Percentiles rank a stretch among this genome's conserved stretches.
These are phyloP conservation scores for Epichloe festucae DNA, from an alignment of 2,329 filamentous ascomycete species.

Conservation along the genomic window DNA sequence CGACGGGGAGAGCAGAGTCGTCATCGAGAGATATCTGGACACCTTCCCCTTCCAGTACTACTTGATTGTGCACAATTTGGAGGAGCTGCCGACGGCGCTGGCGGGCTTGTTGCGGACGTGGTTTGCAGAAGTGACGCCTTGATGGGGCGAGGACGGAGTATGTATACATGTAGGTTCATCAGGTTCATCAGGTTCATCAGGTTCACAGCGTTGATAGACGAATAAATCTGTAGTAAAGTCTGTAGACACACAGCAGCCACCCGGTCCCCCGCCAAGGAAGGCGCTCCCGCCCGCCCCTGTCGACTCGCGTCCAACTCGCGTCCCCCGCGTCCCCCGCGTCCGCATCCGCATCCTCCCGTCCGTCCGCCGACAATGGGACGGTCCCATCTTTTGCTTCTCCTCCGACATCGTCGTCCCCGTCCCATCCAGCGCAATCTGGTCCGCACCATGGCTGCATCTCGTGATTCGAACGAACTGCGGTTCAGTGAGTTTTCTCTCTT, in stretches of 20 bases:
- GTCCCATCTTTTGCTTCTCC: neutral
- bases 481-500: slow-evolving; percentile 19
- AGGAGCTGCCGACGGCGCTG: slow-evolving; percentile 79
- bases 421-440: neutral
- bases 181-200: too few species aligned
- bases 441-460: slow-evolving; percentile 6
- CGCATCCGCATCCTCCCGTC: too few species aligned
- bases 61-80: slow-evolving; percentile 81
- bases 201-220: neutral
- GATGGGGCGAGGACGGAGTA: neutral
- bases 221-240: neutral
- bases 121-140: slow-evolving; percentile 63
- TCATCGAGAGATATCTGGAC: slow-evolving; percentile 85
- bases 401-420: neutral
- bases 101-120: slow-evolving; percentile 84
- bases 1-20: slow-evolving; percentile 51
- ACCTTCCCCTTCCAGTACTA: slow-evolving; percentile 97
- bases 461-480: slow-evolving; percentile 13
- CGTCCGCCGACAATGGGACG: too few species aligned
- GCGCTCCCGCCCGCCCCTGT: too few species aligned
- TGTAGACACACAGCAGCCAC: too few species aligned
- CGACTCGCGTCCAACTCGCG: too few species aligned
- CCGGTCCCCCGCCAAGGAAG: too few species aligned
- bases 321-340: too few species aligned
- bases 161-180: too few species aligned